phyloP scores from a whole-genome alignment of 2,329 filamentous ascomycete species.

The Blastomyces percursus region DNA sequence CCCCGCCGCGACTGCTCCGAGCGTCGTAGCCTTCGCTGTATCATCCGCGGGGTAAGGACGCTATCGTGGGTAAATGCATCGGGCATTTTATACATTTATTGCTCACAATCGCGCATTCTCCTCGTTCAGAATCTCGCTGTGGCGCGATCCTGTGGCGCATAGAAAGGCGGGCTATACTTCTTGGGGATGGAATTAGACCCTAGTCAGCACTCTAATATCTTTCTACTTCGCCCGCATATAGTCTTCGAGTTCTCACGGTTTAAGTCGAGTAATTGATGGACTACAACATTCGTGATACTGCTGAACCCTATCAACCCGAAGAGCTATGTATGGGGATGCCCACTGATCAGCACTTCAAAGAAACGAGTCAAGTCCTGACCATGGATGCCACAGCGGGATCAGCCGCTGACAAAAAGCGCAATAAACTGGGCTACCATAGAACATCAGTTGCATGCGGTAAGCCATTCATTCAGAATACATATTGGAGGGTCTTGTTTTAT shows the following conservation, averaged over 20 bases:
- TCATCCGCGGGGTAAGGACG: constrained; percentile 8
- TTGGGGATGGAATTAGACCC: constrained; percentile 14
- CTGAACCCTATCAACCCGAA: constrained; percentile 20
- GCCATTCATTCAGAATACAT: constrained; percentile 30
- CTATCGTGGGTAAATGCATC: constrained; percentile 4
- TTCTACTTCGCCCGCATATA: constrained; percentile 10
- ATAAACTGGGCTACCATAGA: constrained; percentile 90
- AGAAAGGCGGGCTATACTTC: constrained; percentile 8
- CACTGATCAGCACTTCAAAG: constrained; percentile 25
- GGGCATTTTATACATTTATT: constrained; percentile 6
- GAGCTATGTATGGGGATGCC: constrained; percentile 32
- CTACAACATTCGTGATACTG: not conserved
- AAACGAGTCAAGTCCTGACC: constrained; percentile 22
- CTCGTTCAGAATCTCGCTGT: constrained; percentile 7
- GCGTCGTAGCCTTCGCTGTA: constrained; percentile 7
- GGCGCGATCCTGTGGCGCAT: constrained; percentile 11
- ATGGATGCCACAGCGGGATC: constrained; percentile 26
- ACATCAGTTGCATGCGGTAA: constrained; percentile 92
- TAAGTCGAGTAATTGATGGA: constrained; percentile 2
- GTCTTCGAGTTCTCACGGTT: not conserved
- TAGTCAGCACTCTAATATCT: constrained; percentile 8
- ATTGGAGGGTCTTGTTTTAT: constrained; percentile 1
- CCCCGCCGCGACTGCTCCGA: not conserved
- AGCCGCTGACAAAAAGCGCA: constrained; percentile 58
- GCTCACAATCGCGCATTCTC: constrained; percentile 8